These are phyloP conservation scores for Clarireedia homoeocarpa DNA, from an alignment of 2,329 filamentous ascomycete genomes.

Conservation along the genomic window DNA sequence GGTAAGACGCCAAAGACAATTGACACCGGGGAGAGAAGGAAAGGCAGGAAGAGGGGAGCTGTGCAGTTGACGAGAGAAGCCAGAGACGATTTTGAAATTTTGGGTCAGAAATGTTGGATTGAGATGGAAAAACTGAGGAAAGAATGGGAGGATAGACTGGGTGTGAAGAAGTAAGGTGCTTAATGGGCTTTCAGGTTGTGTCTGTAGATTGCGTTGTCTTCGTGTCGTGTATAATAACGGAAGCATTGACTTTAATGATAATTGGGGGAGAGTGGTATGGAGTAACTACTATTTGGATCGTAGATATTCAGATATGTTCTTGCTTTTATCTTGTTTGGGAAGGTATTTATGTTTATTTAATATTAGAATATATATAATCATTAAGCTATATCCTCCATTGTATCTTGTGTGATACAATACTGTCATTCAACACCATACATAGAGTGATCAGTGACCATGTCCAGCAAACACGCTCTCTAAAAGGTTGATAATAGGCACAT, in stretches of 20 bases:
- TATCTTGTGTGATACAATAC: too few species aligned
- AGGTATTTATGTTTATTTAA: too few species aligned
- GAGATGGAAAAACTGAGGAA: slow-evolving; percentile 64
- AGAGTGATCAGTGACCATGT: too few species aligned
- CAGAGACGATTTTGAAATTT: slow-evolving; percentile 51
- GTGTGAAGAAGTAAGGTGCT: slow-evolving; percentile 12
- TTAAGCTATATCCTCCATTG: too few species aligned
- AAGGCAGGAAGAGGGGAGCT: slow-evolving; percentile 52
- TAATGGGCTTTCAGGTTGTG: neutral
- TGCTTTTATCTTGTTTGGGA: too few species aligned
- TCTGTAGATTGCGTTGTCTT: neutral
- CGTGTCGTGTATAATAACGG: neutral
- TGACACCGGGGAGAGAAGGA: slow-evolving; percentile 39
- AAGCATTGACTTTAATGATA: neutral
- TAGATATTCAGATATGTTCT: too few species aligned
- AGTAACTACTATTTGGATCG: too few species aligned
- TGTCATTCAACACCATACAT: too few species aligned
- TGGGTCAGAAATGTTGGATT: slow-evolving; percentile 55
- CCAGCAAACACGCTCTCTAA: too few species aligned
- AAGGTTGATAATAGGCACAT: too few species aligned
- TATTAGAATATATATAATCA: too few species aligned
- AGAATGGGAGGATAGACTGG: slow-evolving; percentile 47
- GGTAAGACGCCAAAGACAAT: slow-evolving; percentile 41
- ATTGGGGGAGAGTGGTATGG: neutral
- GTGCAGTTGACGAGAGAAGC: slow-evolving; percentile 53